Evolutionary conservation across 2,329 filamentous ascomycete species (phyloP).

Genomic region (Sporothrix pseudoabietina): DNA sequence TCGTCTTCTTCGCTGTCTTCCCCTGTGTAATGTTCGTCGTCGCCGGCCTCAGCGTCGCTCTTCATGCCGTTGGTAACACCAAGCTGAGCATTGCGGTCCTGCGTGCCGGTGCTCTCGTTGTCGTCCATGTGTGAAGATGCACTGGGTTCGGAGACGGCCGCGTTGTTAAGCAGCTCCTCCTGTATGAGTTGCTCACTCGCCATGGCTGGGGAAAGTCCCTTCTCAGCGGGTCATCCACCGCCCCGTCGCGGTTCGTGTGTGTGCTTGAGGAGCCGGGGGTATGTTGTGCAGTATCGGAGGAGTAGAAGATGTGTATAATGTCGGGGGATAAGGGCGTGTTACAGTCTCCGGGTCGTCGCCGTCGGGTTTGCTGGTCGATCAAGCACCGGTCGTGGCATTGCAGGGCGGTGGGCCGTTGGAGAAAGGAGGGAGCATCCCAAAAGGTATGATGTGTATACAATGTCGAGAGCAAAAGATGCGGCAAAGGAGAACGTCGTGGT

Average conservation of each 20-base stretch:
- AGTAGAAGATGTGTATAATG: neutral
- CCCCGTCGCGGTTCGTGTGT: neutral
- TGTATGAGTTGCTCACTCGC: conserved; percentile 57
- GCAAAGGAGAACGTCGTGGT: neutral
- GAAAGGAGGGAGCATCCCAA: conserved; percentile 27
- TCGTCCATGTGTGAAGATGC: conserved; percentile 35
- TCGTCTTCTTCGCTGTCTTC: conserved; percentile 39
- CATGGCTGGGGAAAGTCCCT: conserved; percentile 41
- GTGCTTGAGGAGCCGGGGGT: conserved; percentile 21
- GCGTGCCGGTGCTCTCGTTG: conserved; percentile 42
- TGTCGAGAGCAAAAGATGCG: neutral
- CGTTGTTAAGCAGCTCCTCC: conserved; percentile 60
- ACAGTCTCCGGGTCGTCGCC: conserved; percentile 22
- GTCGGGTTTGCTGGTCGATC: conserved; percentile 12
- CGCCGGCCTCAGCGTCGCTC: conserved; percentile 47
- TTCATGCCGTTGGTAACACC: conserved; percentile 38
- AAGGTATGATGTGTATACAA: neutral
- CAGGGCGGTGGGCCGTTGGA: conserved; percentile 14
- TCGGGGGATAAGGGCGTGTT: neutral
- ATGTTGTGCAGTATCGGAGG: neutral
- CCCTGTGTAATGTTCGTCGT: conserved; percentile 48
- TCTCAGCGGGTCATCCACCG: conserved; percentile 10
- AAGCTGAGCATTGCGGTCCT: conserved; percentile 36
- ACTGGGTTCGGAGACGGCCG: conserved; percentile 53
- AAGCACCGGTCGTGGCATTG: conserved; percentile 31